phyloP scores from a whole-genome alignment of 2,329 filamentous ascomycete species.

The Alternaria novae-zelandiae region DNA sequence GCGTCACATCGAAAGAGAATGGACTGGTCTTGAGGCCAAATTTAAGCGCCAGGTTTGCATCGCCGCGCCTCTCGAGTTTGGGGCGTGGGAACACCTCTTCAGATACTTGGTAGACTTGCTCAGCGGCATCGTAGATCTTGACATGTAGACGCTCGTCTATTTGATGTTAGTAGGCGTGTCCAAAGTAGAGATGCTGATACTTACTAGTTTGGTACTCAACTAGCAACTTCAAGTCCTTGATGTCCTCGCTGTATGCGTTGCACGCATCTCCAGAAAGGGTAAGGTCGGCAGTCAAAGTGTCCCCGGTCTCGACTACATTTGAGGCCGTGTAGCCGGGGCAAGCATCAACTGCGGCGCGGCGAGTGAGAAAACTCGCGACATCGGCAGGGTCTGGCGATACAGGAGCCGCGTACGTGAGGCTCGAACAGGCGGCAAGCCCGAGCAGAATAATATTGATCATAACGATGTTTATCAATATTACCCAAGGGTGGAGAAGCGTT shows the following conservation, averaged over 20 bases:
- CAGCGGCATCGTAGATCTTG: slow-evolving; percentile 73
- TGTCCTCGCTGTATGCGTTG: slow-evolving; percentile 65
- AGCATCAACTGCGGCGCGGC: slow-evolving; percentile 49
- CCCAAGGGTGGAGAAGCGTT: slow-evolving; percentile 4
- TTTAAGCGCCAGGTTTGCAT: slow-evolving; percentile 55
- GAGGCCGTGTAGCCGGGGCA: slow-evolving; percentile 74
- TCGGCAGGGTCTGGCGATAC: slow-evolving; percentile 6
- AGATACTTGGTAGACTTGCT: slow-evolving; percentile 77
- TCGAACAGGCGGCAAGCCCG: slow-evolving; percentile 21
- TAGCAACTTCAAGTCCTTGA: slow-evolving; percentile 62
- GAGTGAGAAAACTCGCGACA: slow-evolving; percentile 6
- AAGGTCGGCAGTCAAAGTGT: slow-evolving; percentile 69
- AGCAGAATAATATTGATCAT: slow-evolving; percentile 30
- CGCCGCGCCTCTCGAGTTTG: slow-evolving; percentile 41
- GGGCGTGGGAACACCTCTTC: slow-evolving; percentile 71
- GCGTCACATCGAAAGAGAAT: slow-evolving; percentile 71
- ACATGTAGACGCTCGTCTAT: slow-evolving; percentile 73
- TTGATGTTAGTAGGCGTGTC: slow-evolving; percentile 13
- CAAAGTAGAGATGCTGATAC: slow-evolving; percentile 7
- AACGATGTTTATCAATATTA: background rate
- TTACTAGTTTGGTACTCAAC: slow-evolving; percentile 68
- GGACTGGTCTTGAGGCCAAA: slow-evolving; percentile 64
- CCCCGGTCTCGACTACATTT: slow-evolving; percentile 63
- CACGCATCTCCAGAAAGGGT: slow-evolving; percentile 70
- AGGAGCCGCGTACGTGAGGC: slow-evolving; percentile 24